A percentile compares a stretch with the other conserved stretches of the same genome.
These are phyloP conservation scores for Puccinia polysora DNA, from an alignment of 1,284 basidiomycete genomes.

Conservation along the genomic window DNA sequence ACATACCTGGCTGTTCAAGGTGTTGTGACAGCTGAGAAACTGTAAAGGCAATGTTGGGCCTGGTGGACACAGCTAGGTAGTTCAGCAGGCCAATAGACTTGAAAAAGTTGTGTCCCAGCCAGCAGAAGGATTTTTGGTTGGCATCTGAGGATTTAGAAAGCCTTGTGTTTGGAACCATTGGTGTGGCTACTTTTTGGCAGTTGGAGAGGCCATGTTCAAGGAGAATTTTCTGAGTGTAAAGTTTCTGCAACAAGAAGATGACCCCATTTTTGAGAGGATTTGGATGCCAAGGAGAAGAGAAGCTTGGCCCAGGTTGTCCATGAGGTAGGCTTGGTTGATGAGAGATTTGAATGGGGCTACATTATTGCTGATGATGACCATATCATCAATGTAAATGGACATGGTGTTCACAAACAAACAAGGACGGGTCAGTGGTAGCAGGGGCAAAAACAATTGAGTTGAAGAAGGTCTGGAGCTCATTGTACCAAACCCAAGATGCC, in stretches of 20 bases:
- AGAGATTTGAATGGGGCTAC: too few relatives aligned
- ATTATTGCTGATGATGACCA: too few relatives aligned
- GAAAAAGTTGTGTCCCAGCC: neutral
- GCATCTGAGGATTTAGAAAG: neutral
- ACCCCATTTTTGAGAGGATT: too few relatives aligned
- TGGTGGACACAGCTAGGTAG: neutral
- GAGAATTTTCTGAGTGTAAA: neutral
- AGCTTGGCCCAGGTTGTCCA: neutral
- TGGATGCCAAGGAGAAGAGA: neutral
- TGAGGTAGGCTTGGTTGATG: too few relatives aligned
- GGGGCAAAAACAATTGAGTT: too few relatives aligned
- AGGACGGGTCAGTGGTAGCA: too few relatives aligned
- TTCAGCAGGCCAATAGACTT: neutral
- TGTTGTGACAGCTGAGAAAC: constrained; percentile 3
- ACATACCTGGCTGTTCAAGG: neutral
- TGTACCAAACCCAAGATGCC: too few relatives aligned
- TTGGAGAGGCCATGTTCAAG: neutral
- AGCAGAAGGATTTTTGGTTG: neutral
- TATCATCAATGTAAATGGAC: too few relatives aligned
- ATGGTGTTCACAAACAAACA: too few relatives aligned
- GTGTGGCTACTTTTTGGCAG: neutral
- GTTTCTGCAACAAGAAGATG: neutral
- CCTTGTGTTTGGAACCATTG: neutral
- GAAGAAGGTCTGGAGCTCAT: too few relatives aligned
- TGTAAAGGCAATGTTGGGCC: neutral